Percentiles rank a stretch among this genome's conserved stretches.
These are phyloP conservation scores for Nemania diffusa DNA, from an alignment of 2,329 filamentous ascomycete genomes.

Conservation along the genomic window DNA sequence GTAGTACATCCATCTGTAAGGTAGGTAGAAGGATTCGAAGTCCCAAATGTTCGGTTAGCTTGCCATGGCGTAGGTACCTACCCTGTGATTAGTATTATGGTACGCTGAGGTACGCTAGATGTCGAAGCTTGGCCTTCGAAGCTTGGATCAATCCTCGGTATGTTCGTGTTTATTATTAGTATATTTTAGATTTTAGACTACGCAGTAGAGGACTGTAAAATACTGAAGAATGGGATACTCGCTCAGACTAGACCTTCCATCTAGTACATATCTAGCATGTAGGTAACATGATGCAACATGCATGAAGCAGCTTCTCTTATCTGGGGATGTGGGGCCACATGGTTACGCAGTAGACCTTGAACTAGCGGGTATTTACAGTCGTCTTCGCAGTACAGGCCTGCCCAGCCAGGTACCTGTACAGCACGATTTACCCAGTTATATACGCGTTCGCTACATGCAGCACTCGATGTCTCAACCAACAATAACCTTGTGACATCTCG, in stretches of 20 bases:
- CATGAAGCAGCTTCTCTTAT: constrained; percentile 19
- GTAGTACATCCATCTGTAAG: too few species aligned
- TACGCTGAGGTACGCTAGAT: neutral
- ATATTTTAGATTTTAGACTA: too few species aligned
- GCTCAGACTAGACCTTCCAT: neutral
- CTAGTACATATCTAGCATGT: neutral
- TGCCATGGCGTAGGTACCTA: neutral
- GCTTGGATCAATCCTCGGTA: neutral
- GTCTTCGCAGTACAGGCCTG: neutral
- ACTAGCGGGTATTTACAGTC: neutral
- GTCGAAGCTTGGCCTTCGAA: neutral
- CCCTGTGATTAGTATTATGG: neutral
- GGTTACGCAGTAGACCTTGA: neutral
- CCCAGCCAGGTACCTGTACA: too few species aligned
- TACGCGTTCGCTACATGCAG: constrained; percentile 13
- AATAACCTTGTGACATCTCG: constrained; percentile 23
- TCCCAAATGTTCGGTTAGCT: neutral
- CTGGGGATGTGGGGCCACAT: constrained; percentile 21
- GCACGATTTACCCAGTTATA: neutral
- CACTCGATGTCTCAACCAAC: neutral
- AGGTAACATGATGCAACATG: constrained; percentile 21
- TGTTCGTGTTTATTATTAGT: neutral
- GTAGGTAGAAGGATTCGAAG: neutral
- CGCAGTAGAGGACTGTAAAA: neutral
- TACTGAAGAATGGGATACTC: neutral